Evolutionary conservation across 805 yeast species (phyloP), one percentile per base, ranked within the genome.

Genomic region (Wickerhamomyces silvicola): DNA sequence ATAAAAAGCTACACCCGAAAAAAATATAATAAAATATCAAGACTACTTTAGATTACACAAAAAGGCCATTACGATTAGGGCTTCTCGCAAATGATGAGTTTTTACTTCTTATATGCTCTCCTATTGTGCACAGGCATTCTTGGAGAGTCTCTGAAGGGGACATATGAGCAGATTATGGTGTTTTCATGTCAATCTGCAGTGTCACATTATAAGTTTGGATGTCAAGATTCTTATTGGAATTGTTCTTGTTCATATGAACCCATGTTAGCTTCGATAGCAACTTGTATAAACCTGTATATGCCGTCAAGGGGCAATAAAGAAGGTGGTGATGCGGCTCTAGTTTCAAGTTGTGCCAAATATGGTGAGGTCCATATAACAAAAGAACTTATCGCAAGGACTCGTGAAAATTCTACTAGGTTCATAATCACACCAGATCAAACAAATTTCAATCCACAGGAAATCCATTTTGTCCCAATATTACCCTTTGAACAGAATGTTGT

Each of bases 161-260:
- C 50, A 3, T 35, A 41, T n/a, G 47, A 49, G 13, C 49, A 41
- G 22, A 37, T 42, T 23, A 47, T 48, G 9, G 27, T 49, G 8
- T 44, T 31, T 29, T 44, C 54, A 6, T 49, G 54, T 14, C 51
- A 49, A 22, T 23, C 39, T 7, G 44, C 48, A 0, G 35, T 47
- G 4, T 11, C 24, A 2, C 22, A 25, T 3, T 45, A 35, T 37
- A 37, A 36, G 10, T 49, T 49, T 17, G 50, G 33, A 4, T 49
- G 54, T 17, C 11, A 30, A 1, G 44, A 27, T 2, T 21, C 30
- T 2, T 23, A 24, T 5, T 46, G 44, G 42, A 10, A 11, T 0
- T 49, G 54, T 28, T 16, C 41, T 5, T 49, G 52, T 18, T 19
- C 24, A 2, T 42, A 47, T 14, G 42, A 36, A 10, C 54, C 54